Percentiles rank a stretch among this genome's conserved stretches.
Evolutionary conservation across 2,329 filamentous ascomycete species (phyloP).

Genomic region (Exserohilum turcica): DNA sequence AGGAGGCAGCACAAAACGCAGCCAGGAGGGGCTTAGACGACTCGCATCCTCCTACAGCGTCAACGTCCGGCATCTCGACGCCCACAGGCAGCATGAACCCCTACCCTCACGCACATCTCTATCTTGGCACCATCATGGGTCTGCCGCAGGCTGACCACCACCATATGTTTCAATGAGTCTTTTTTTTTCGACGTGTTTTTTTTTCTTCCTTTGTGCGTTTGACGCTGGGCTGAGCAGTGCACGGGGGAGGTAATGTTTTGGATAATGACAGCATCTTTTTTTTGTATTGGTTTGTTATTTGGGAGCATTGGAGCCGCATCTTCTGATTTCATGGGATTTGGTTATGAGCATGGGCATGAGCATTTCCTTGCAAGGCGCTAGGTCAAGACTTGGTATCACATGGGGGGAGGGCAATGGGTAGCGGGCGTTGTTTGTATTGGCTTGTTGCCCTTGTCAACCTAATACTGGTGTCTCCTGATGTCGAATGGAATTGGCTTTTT

Average conservation of each 20-base stretch:
- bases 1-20: slow-evolving; percentile 35
- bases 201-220: slow-evolving; percentile 9
- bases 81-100: slow-evolving; percentile 20
- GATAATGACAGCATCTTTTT: slow-evolving; percentile 19
- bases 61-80: slow-evolving; percentile 28
- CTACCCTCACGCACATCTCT: slow-evolving; percentile 18
- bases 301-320: slow-evolving; percentile 11
- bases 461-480: not conserved
- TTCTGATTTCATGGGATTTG: not conserved
- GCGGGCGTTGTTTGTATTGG: slow-evolving; percentile 4
- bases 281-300: too few relatives aligned
- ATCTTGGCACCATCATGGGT: slow-evolving; percentile 13
- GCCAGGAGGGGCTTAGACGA: slow-evolving; percentile 14
- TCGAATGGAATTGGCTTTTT: slow-evolving; percentile 8
- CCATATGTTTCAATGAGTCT: slow-evolving; percentile 14
- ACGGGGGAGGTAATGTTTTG: slow-evolving; percentile 6
- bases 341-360: slow-evolving; percentile 9
- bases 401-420: slow-evolving; percentile 1
- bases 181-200: slow-evolving; percentile 6
- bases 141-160: slow-evolving; percentile 11
- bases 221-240: slow-evolving; percentile 1
- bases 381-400: slow-evolving; percentile 10
- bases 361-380: slow-evolving; percentile 18
- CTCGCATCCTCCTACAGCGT: slow-evolving; percentile 17
- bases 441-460: not conserved